Base-by-base conservation (phyloP, 2,329 filamentous ascomycete species). In the Pseudocercospora eumusae region DNA sequence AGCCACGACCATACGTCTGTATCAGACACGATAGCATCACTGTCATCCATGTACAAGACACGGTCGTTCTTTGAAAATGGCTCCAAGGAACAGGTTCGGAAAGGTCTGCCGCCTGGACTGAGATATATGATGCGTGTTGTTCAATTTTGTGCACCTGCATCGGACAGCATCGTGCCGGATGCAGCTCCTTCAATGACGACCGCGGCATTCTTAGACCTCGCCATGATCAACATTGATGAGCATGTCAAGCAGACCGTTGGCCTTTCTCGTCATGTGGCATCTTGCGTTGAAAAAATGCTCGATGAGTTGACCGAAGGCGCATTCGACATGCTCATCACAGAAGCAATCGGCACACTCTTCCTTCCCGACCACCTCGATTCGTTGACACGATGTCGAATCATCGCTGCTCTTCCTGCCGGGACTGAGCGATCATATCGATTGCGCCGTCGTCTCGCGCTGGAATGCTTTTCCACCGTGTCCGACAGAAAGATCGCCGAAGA, bases 361-460 rank as follows among this genome's bases (percentile, higher is more conserved):
- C 20, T 57, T 9, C 27, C 59, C 15, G 55, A 33, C 8, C 45
- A 64, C 15, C 42, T 71, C 18, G 57, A 65, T 15, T 58, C 56
- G 9, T 56, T 60, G 18, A 31, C 91, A 1, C 84, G 86, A 58
- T 80, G 82, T 59, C 83, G 85, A 49, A 78, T 87, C 4, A 77
- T 92, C 10, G 76, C 81, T 18, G 80, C 82, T 47, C 80, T 93
- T 15, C 85, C 89, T 0, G 77, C 83, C 9, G 79, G 77, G 5
- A 81, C 78, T 3, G 69, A 78, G 0, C 75, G 77, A 33, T 74
- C 84, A 1, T 83, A 88, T 64, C 83, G 88, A 36, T 78, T 93
- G 27, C 83, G 88, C 31, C 82, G 88, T 10, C 80, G 87, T 33
- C 80, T 95, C 7, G 88, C 90, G 2, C 77, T 88, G 4, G 82